Base-by-base conservation (phyloP, 2,329 filamentous ascomycete species). In the Cordyceps javanica region DNA sequence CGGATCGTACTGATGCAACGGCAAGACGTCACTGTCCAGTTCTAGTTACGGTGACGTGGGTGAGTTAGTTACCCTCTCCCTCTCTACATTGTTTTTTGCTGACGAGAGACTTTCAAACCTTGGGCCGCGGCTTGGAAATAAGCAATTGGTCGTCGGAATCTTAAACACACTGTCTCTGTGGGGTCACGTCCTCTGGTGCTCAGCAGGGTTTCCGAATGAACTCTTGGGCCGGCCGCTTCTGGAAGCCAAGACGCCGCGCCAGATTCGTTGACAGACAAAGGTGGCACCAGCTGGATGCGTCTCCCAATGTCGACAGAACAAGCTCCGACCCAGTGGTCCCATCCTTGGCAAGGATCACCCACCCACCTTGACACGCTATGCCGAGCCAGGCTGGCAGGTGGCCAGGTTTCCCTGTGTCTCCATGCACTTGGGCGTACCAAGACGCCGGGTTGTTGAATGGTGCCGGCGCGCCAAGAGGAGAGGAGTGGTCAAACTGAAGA, bases 1-100 rank as follows among this genome's bases (percentile, higher is more conserved):
- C 44, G 53, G 32, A 55, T 55, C 52, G 32, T 38, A 23, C 34
- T 55, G 25, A 56, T 50, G 32, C 44, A 50, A 50, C 36, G 26
- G 34, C 42, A 55, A 23, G 19, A 56, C 45, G 54, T 56, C 54
- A 50, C 54, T 19, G 5, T 39, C 32, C 21, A 26, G 34, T 23
- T 19, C 30, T 38, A 32, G 44, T 23, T 5, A 4, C 26, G 21
- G 11, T 2, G 19, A 36, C 28, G 50, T 42, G 23, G 7, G 21
- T 30, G 30, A 21, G 36, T n/a, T n/a, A n/a, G n/a, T n/a, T n/a
- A n/a, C n/a, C 21, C 51, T 8, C 26, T 13, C 36, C 6, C 13
- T 46, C 30, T 42, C n/a, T 21, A n/a, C 36, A 38, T 19, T n/a
- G n/a, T n/a, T 41, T 25, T 6, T 34, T 34, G 36, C 54, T 56